A percentile compares a stretch with the other conserved stretches of the same genome.
These are phyloP conservation scores for Nymphaea colorata DNA, from an alignment of 164 flowering plant species.

Conservation along the genomic window DNA sequence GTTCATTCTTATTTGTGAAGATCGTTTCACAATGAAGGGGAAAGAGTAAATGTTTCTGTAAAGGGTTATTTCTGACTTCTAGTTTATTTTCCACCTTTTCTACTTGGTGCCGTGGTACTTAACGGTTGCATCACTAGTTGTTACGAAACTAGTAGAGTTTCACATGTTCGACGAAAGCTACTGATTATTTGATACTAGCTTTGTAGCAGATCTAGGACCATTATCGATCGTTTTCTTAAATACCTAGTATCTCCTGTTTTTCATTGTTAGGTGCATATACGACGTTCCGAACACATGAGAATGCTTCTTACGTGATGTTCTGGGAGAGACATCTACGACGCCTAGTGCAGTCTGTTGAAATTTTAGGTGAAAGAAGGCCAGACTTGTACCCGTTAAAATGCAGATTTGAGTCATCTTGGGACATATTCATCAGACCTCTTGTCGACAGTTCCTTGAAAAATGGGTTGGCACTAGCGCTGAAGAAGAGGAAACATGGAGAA, in stretches of 20 bases:
- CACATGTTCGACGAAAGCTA: background rate
- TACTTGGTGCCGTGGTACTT: no score
- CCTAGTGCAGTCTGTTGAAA: conserved; percentile 37
- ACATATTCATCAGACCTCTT: conserved; percentile 18
- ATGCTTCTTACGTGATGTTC: conserved; percentile 38
- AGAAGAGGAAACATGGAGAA: conserved; percentile 26
- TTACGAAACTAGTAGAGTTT: no score
- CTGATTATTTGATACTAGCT: background rate
- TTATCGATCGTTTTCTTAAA: background rate
- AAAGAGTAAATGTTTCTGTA: no score
- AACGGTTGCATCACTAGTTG: background rate
- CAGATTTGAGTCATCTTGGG: conserved; percentile 16
- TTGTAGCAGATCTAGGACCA: background rate
- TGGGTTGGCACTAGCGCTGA: conserved; percentile 26
- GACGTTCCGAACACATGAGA: conserved; percentile 59
- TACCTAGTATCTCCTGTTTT: background rate
- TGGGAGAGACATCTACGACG: conserved; percentile 70
- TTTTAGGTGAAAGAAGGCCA: conserved; percentile 34
- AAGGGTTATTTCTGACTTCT: no score
- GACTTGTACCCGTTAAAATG: conserved; percentile 16
- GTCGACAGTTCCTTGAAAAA: conserved; percentile 36
- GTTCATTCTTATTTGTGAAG: no score
- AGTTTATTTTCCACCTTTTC: no score
- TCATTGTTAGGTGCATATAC: conserved; percentile 71
- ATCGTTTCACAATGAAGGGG: no score